phyloP scores from a whole-genome alignment of 192 early-diverging fungal genomes.

The Rhizophagus prolifer region DNA sequence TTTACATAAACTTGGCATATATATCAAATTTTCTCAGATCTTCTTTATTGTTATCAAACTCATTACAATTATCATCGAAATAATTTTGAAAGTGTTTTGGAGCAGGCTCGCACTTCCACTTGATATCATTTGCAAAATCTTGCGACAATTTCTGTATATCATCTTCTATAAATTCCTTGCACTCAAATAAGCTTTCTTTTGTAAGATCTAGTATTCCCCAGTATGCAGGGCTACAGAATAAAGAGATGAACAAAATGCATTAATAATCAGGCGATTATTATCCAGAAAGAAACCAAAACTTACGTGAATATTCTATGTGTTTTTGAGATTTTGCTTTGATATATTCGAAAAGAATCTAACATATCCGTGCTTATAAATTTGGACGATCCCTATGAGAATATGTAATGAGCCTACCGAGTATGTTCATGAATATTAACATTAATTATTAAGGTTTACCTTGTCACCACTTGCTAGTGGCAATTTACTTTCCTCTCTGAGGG shows the following conservation, averaged over 20 bases:
- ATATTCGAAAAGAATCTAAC: too few relatives aligned
- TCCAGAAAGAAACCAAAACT: background rate
- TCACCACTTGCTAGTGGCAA: too few relatives aligned
- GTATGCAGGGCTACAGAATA: constrained; percentile 12
- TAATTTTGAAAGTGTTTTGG: background rate
- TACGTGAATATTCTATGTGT: constrained; percentile 2
- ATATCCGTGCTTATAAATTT: too few relatives aligned
- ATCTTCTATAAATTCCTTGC: constrained; percentile 11
- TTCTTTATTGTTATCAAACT: background rate
- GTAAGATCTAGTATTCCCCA: constrained; percentile 20
- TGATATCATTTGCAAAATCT: constrained; percentile 18
- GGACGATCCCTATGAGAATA: too few relatives aligned
- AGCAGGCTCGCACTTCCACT: constrained; percentile 3
- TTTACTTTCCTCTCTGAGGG: too few relatives aligned
- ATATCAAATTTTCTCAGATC: background rate
- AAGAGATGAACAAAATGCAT: constrained; percentile 10
- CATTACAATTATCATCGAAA: constrained; percentile 9
- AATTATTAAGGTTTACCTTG: too few relatives aligned
- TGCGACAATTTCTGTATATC: constrained; percentile 5
- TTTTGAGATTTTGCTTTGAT: constrained; percentile 23
- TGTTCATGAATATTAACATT: too few relatives aligned
- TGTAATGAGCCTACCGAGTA: too few relatives aligned
- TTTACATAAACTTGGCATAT: constrained; percentile 5
- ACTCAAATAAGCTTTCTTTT: constrained; percentile 9
- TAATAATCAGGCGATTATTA: background rate